Base-by-base conservation (phyloP, 108 stramenopile genomes). In the Mediolabrus comicus region DNA sequence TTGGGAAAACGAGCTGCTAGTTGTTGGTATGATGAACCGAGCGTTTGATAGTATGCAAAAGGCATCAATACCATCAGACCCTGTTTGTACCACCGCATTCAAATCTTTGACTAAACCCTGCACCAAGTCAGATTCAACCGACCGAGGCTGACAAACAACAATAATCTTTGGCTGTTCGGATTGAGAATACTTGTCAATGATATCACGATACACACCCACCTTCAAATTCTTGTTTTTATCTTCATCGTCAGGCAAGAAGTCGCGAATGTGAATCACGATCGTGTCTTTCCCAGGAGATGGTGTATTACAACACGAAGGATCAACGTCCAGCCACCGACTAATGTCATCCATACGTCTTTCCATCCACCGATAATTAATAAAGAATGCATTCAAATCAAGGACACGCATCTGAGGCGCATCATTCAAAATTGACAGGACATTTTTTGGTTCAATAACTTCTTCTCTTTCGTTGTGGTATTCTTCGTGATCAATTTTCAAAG, bases 271-370 rank as follows among this genome's bases (percentile, higher is more conserved):
- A 12, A 63, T 63, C 12, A 49, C 62, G n/a, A 63, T 49, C 2
- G 62, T 63, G 11, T 63, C 34, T 7, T 4, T 4, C 17, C 51
- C 34, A 13, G 62, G 62, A 2, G 62, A 3, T 5, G 62, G 62
- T 3, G 62, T 63, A 22, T 27, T 29, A 22, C 62, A 63, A 19
- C 62, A 63, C 34, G 26, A 31, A 5, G 1, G n/a, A n/a, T n/a
- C n/a, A n/a, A n/a, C n/a, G n/a, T n/a, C n/a, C n/a, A n/a, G n/a
- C n/a, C n/a, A n/a, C n/a, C n/a, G n/a, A n/a, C n/a, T n/a, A n/a
- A n/a, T n/a, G n/a, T n/a, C 62, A 63, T 43, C 62, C 62, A 63
- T 19, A 49, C 62, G 46, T n/a, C 14, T 46, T 49, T 63, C 62
- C 62, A 63, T 5, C 51, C 62, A 49, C n/a, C 46, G 13, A 41